Conservation (phyloP, 768 basidiomycete species). For the Suillus luteus region DNA sequence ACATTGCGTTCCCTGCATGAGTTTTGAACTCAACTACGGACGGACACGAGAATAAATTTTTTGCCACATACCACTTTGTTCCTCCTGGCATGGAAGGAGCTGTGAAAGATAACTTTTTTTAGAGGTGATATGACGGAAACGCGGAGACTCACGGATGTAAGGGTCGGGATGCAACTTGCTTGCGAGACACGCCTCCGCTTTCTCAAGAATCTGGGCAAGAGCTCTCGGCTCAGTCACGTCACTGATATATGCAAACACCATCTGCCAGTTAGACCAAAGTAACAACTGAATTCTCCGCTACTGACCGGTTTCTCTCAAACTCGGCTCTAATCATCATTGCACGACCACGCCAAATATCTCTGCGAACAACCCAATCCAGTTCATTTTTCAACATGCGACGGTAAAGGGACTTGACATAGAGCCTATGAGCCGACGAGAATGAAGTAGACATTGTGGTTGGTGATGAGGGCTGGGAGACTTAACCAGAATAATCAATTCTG, state of each 20-base stretch:
- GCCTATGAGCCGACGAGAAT: constrained; percentile 75
- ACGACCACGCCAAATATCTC: constrained; percentile 84
- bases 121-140: background rate
- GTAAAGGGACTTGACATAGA: constrained; percentile 92
- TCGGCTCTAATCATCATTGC: constrained; percentile 87
- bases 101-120: constrained; percentile 32
- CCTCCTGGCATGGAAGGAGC: constrained; percentile 85
- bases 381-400: constrained; percentile 83
- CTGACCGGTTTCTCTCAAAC: constrained; percentile 89
- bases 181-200: constrained; percentile 77
- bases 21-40: constrained; percentile 6
- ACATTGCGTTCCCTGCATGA: constrained; percentile 74
- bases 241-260: constrained; percentile 38
- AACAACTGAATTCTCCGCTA: background rate
- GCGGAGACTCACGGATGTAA: constrained; percentile 75
- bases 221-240: constrained; percentile 85
- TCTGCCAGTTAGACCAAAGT: background rate
- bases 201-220: constrained; percentile 72
- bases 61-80: constrained; percentile 83
- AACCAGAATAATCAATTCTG: constrained; percentile 5
- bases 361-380: constrained; percentile 85
- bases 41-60: background rate
- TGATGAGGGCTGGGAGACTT: constrained; percentile 3
- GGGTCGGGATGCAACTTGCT: constrained; percentile 84
- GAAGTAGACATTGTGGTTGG: constrained; percentile 51